Evolutionary conservation across 2,329 filamentous ascomycete species (phyloP).

Genomic region (Paramyrothecium sp.): DNA sequence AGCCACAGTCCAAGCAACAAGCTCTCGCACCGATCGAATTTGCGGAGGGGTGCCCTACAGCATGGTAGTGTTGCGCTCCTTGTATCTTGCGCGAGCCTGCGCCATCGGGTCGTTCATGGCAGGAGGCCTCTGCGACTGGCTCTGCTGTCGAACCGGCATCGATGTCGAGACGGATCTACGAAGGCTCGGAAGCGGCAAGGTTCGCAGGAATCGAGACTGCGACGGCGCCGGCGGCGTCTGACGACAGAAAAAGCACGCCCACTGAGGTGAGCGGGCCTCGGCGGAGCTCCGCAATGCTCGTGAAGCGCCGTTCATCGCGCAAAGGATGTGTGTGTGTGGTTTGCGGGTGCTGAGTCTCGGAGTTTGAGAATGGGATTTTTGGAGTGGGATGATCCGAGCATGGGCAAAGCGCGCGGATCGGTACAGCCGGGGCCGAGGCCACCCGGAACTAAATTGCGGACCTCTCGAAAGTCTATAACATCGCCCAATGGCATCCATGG

Average conservation of each 20-base stretch:
- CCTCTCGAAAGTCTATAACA: background rate
- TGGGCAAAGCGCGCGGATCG: background rate
- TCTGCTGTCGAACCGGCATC: conserved; percentile 15
- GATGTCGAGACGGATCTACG: conserved; percentile 30
- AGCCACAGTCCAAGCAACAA: conserved; percentile 5
- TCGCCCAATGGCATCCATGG: no score
- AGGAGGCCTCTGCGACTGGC: conserved; percentile 21
- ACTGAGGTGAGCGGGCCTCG: conserved; percentile 22
- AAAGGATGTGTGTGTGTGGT: background rate
- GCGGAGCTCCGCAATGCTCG: conserved; percentile 30
- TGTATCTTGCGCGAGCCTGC: conserved; percentile 62
- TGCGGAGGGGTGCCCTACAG: conserved; percentile 24
- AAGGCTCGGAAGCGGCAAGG: conserved; percentile 24
- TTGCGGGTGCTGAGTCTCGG: conserved; percentile 5
- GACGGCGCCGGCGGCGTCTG: conserved; percentile 27
- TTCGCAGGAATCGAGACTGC: conserved; percentile 30
- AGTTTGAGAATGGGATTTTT: conserved; percentile 22
- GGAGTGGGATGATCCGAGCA: conserved; percentile 9
- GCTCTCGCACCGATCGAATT: background rate
- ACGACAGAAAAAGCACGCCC: conserved; percentile 37
- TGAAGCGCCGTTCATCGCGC: conserved; percentile 37
- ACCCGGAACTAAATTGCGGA: background rate
- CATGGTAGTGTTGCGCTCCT: conserved; percentile 64
- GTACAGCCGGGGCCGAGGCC: background rate
- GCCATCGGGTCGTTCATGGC: conserved; percentile 48